Base-by-base conservation (phyloP, 495 filamentous ascomycete species). In the Neurospora sp. region DNA sequence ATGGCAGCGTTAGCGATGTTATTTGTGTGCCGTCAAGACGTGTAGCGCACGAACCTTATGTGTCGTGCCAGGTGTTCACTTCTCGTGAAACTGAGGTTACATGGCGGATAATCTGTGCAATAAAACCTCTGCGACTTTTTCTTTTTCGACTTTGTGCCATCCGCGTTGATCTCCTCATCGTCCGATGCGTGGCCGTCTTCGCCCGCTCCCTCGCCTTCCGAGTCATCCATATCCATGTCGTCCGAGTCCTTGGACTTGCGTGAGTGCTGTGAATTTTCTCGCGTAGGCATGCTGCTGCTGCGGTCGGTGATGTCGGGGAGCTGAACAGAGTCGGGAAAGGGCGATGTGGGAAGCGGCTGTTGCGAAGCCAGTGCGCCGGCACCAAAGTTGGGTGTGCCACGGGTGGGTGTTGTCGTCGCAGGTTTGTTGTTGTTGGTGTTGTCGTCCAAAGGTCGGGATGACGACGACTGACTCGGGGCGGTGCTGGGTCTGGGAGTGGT, bases 51-150 rank as follows among this genome's bases (percentile, higher is more conserved):
- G 59, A 86, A 94, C 92, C 92, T 89, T 74, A 99, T 98, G 75
- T 99, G 96, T 40, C 96, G 87, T 14, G 96, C 96, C 70, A 99
- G 81, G 83, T 99, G 96, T 80, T 99, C 96, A 78, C 96, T 98
- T 45, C 96, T 87, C 3, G 96, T 98, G 80, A 99, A 99, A 79
- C 94, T 97, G 37, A 99, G 82, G 77, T 91, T 94, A 81, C 96
- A 99, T 20, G 94, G 93, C 53, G 96, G 96, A 77, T 94, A 98
- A 35, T 97, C 93, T n/a, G 92, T 97, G 83, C 96, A 99, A 80
- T 93, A 98, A 78, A 99, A 99, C 61, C 94, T 88, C 78, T 97
- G 94, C 1, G 94, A 94, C 81, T 97, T 98, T 83, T 98, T 98
- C 86, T 97, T 97, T 81, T 96, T 97, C 65, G 87, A 89, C 70